phyloP scores from a whole-genome alignment of 768 basidiomycete genomes.

The Baorangia bicolor region DNA sequence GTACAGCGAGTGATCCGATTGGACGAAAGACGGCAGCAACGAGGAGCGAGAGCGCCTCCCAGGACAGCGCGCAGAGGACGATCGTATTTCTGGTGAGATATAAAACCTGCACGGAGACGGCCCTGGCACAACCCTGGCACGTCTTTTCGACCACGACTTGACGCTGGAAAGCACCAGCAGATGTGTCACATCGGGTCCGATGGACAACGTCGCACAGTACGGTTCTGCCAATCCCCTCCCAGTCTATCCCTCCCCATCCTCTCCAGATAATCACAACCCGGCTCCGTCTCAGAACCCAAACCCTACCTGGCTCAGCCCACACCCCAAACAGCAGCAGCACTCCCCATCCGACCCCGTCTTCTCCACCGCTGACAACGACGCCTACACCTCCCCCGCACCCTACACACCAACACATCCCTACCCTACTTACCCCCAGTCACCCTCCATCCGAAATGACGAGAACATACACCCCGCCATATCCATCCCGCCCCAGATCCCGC shows the following conservation, averaged over 20 bases:
- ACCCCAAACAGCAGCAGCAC: conserved; percentile 1
- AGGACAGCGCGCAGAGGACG: conserved; percentile 14
- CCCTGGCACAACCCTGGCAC: conserved; percentile 30
- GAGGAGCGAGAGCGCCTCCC: conserved; percentile 18
- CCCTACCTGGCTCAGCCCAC: conserved; percentile 35
- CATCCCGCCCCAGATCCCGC: conserved; percentile 42
- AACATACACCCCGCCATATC: conserved; percentile 26
- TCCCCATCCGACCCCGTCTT: conserved; percentile 32
- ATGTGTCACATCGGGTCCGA: conserved; percentile 37
- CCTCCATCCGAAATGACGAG: conserved; percentile 29
- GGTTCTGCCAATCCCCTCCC: conserved; percentile 25
- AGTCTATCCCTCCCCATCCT: conserved; percentile 31
- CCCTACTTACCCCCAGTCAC: conserved; percentile 28
- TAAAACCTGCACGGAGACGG: conserved; percentile 30
- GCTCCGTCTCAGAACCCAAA: conserved; percentile 9
- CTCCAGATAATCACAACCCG: conserved; percentile 29
- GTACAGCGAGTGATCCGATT: conserved; percentile 6
- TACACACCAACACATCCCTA: conserved; percentile 31
- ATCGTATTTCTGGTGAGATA: conserved; percentile 22
- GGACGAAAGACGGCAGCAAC: conserved; percentile 9
- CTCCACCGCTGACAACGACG: conserved; percentile 40
- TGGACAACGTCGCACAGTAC: conserved; percentile 38
- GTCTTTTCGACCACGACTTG: conserved; percentile 30
- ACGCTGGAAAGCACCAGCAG: conserved; percentile 26
- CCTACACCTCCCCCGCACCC: conserved; percentile 27